Conservation (phyloP, 345 rosid genomes). For the Brassica carinata region DNA sequence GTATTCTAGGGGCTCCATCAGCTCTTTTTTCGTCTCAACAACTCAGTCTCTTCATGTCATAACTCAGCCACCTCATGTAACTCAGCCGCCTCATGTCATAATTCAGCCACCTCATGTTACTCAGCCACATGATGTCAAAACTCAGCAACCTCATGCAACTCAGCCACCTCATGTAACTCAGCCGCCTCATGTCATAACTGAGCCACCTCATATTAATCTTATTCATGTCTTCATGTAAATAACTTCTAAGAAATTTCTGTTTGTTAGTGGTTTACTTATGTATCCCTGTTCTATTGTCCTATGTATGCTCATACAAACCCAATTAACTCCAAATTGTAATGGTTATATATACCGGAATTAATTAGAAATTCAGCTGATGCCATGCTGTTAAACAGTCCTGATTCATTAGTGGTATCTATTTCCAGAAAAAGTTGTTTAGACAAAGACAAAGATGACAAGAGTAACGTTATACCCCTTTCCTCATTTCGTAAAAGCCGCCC, state of each 20-base stretch:
- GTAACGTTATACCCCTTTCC: constrained; percentile 42
- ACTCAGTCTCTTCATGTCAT: no score
- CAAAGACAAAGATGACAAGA: constrained; percentile 61
- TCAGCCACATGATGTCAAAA: no score
- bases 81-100: no score
- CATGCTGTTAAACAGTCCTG: constrained; percentile 73
- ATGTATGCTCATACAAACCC: constrained; percentile 6
- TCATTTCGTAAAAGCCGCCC: constrained; percentile 52
- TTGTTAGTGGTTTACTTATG: constrained; percentile 5
- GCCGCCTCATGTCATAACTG: no score
- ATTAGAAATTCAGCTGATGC: constrained; percentile 93
- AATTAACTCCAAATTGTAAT: constrained; percentile 22
- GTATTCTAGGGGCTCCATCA: no score
- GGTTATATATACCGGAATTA: constrained; percentile 65
- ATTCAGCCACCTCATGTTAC: no score
- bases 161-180: no score
- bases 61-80: no score
- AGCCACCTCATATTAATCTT: no score
- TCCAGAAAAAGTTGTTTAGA: constrained; percentile 53
- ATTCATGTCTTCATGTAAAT: no score
- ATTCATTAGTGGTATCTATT: constrained; percentile 76
- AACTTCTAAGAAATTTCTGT: background rate
- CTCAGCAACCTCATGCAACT: no score
- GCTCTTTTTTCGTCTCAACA: no score
- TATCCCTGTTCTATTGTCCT: constrained; percentile 21